Percentiles rank a stretch among this genome's conserved stretches.
These are phyloP conservation scores for Xenoacremonium recifei DNA, from an alignment of 2,329 filamentous ascomycete species.

Conservation along the genomic window DNA sequence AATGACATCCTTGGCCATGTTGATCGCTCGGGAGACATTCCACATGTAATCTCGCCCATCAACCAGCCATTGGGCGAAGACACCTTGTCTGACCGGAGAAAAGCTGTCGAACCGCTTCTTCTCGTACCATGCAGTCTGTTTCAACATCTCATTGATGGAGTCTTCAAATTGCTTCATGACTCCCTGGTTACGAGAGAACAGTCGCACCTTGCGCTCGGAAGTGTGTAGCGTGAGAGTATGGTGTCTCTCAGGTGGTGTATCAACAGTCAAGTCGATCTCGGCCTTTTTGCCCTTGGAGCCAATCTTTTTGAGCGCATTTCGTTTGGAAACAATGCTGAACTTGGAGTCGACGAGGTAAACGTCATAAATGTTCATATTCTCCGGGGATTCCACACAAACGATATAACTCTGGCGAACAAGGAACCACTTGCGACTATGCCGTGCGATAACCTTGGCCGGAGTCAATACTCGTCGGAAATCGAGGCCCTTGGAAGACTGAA, in stretches of 20 bases:
- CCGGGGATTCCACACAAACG: constrained; percentile 95
- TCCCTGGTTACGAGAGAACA: constrained; percentile 87
- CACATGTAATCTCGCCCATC: constrained; percentile 99
- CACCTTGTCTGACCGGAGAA: constrained; percentile 80
- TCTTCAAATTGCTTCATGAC: constrained; percentile 91
- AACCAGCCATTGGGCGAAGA: constrained; percentile 94
- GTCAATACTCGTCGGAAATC: constrained; percentile 81
- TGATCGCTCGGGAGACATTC: constrained; percentile 95
- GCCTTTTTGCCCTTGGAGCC: constrained; percentile 58
- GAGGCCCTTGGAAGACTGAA: constrained; percentile 85
- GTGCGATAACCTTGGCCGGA: constrained; percentile 72
- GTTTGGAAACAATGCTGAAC: constrained; percentile 79
- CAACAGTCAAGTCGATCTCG: constrained; percentile 42
- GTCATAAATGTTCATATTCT: constrained; percentile 98
- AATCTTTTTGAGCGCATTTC: constrained; percentile 52
- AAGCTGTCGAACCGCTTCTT: constrained; percentile 90
- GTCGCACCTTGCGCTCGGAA: constrained; percentile 85
- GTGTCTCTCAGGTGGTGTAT: constrained; percentile 54
- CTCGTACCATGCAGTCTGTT: constrained; percentile 78
- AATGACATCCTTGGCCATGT: constrained; percentile 95
- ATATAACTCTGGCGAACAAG: constrained; percentile 97
- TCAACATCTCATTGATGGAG: constrained; percentile 83
- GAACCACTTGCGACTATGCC: constrained; percentile 95
- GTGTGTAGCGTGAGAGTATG: constrained; percentile 88
- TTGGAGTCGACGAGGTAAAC: constrained; percentile 94